phyloP scores from a whole-genome alignment of 495 filamentous ascomycete species.

The Penicilliopsis zonata region DNA sequence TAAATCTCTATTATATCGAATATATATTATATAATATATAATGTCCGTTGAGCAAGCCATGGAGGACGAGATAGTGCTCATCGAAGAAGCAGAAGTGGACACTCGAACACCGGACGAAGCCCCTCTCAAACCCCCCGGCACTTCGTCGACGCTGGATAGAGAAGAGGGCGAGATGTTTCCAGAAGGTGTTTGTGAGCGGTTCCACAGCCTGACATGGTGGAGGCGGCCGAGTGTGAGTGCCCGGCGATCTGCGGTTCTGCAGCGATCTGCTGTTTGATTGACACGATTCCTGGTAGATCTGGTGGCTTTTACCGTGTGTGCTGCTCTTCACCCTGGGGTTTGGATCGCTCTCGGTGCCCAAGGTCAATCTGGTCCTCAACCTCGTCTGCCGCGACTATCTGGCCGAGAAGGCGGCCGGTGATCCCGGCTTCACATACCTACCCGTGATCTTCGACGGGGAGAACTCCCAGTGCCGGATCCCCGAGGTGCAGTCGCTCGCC shows the following conservation, averaged over 20 bases:
- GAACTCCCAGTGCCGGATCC: slow-evolving; percentile 60
- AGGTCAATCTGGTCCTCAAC: slow-evolving; percentile 64
- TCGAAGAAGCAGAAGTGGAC: slow-evolving; percentile 23
- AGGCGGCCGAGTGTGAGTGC: slow-evolving; percentile 8
- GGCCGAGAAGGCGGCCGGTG: slow-evolving; percentile 39
- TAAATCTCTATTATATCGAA: no score
- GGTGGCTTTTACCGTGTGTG: slow-evolving; percentile 73
- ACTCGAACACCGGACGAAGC: slow-evolving; percentile 17
- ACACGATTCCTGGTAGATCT: slow-evolving; percentile 50
- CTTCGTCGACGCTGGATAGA: no score
- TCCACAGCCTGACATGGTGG: no score
- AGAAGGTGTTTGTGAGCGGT: no score
- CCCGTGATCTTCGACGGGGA: slow-evolving; percentile 55
- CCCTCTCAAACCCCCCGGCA: no score
- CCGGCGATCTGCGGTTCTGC: slow-evolving; percentile 1
- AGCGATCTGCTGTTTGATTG: slow-evolving; percentile 4
- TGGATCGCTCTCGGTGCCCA: slow-evolving; percentile 70
- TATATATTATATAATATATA: no score
- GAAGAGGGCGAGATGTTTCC: no score
- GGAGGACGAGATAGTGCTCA: slow-evolving; percentile 14
- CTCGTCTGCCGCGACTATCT: slow-evolving; percentile 76
- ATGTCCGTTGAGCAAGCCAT: no score
- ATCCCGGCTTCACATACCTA: slow-evolving; percentile 47
- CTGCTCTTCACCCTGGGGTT: slow-evolving; percentile 69
- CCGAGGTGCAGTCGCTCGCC: slow-evolving; percentile 61